Evolutionary conservation across 139 green algal species (phyloP).

Genomic region (Chlamydomonas incerta): DNA sequence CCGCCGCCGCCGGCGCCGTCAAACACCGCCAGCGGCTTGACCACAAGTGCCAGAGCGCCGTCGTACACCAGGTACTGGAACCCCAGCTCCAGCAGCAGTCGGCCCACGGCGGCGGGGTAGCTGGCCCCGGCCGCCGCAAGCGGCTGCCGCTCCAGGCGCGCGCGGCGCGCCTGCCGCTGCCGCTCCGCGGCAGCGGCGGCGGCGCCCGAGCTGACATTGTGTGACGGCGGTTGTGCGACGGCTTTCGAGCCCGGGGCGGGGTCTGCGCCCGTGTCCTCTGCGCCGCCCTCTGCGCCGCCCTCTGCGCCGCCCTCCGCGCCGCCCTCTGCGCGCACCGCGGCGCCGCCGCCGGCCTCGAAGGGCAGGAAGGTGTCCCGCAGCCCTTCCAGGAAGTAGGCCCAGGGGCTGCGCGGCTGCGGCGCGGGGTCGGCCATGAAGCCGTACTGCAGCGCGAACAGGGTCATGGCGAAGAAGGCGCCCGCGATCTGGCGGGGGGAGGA

Average conservation of each 20-base stretch:
- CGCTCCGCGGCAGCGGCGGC: background rate
- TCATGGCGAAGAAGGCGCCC: slow-evolving; percentile 5
- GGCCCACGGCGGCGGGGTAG: background rate
- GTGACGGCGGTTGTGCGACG: too few relatives aligned
- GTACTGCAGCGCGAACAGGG: background rate
- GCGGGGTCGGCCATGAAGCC: background rate
- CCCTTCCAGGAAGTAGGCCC: background rate
- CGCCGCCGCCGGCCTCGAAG: background rate
- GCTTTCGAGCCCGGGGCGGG: too few relatives aligned
- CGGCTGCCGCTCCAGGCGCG: background rate
- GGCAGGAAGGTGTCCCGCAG: background rate
- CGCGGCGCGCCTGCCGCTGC: background rate
- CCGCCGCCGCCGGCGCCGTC: background rate
- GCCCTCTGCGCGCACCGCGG: background rate
- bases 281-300: too few relatives aligned
- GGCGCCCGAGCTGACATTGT: too few relatives aligned
- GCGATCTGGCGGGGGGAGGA: background rate
- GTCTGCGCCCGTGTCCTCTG: too few relatives aligned
- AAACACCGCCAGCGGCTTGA: background rate
- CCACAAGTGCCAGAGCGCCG: background rate
- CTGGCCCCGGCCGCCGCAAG: background rate
- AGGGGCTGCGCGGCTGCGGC: background rate
- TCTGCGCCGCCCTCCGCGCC: background rate
- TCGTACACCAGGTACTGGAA: slow-evolving; percentile 13
- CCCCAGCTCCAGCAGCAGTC: background rate